phyloP scores from a whole-genome alignment of 192 early-diverging fungal genomes.

The Coemansia aciculifera region DNA sequence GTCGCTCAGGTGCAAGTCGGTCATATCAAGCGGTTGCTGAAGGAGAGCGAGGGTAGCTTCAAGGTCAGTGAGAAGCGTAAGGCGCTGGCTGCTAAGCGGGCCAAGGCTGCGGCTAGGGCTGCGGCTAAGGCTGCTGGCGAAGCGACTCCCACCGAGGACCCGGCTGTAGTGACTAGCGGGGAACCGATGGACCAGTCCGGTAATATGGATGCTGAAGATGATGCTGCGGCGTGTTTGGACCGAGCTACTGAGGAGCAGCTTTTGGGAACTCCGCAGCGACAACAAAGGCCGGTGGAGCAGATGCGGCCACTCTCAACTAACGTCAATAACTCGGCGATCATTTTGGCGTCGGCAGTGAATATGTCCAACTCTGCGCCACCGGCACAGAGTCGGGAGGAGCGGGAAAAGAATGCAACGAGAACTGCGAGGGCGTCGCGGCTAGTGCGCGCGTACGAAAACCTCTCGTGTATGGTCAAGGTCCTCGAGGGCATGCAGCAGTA shows the following conservation, averaged over 20 bases:
- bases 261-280: constrained; percentile 13
- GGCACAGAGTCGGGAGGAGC: constrained; percentile 1
- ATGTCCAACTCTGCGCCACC: constrained; percentile 27
- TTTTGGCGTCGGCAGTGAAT: constrained; percentile 44
- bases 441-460: constrained; percentile 47
- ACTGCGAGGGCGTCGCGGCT: constrained; percentile 35
- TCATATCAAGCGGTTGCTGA: constrained; percentile 52
- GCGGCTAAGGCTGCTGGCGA: constrained; percentile 7
- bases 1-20: constrained; percentile 56
- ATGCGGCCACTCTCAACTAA: constrained; percentile 50
- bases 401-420: constrained; percentile 24
- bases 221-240: neutral
- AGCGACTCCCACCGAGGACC: neutral
- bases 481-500: constrained; percentile 58
- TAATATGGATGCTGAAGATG: neutral
- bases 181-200: constrained; percentile 2
- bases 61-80: constrained; percentile 41
- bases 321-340: constrained; percentile 46
- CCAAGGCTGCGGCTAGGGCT: constrained; percentile 10
- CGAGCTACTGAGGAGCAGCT: neutral
- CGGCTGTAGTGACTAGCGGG: neutral
- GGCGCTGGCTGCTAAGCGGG: constrained; percentile 18
- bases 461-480: constrained; percentile 56
- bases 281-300: constrained; percentile 24
- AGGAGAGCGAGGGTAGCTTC: constrained; percentile 51